Percentiles rank a stretch among this genome's conserved stretches.
Conservation (phyloP, 495 filamentous ascomycete genomes). For the Annulohypoxylon stygium region DNA sequence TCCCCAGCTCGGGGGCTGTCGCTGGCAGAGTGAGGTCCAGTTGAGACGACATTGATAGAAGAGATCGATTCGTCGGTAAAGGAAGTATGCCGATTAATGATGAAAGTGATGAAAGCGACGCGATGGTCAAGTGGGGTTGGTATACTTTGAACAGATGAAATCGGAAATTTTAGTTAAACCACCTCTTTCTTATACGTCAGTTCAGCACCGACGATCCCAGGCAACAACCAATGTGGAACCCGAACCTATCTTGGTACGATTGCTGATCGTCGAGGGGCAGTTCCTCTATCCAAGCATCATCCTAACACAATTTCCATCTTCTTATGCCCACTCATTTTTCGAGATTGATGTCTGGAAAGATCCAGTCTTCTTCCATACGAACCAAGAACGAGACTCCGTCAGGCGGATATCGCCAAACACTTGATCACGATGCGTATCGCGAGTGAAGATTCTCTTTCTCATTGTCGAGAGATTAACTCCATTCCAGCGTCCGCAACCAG, state of each 20-base stretch:
- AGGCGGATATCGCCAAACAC: not conserved
- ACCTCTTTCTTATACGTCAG: not conserved
- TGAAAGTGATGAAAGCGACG: not conserved
- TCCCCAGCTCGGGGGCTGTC: not conserved
- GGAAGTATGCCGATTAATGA: not conserved
- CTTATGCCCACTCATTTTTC: not conserved
- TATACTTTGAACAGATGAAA: not conserved
- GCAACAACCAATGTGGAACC: not conserved
- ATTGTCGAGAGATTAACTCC: not conserved
- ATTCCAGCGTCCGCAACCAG: not conserved
- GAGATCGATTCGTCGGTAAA: not conserved
- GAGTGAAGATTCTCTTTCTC: not conserved
- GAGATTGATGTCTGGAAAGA: not conserved
- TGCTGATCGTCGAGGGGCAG: not conserved
- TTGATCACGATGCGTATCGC: not conserved
- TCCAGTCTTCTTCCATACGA: not conserved
- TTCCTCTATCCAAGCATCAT: not conserved
- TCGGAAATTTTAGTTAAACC: not conserved
- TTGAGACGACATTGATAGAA: not conserved
- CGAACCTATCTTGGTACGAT: not conserved
- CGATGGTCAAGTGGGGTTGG: not conserved
- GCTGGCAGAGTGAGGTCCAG: conserved; percentile 15
- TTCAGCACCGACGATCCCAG: not conserved
- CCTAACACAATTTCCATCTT: not conserved
- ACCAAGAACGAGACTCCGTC: not conserved